Percentiles rank a stretch among this genome's conserved stretches.
These are phyloP conservation scores for Linnemannia elongata DNA, from an alignment of 192 early-diverging fungal genomes.

Conservation along the genomic window DNA sequence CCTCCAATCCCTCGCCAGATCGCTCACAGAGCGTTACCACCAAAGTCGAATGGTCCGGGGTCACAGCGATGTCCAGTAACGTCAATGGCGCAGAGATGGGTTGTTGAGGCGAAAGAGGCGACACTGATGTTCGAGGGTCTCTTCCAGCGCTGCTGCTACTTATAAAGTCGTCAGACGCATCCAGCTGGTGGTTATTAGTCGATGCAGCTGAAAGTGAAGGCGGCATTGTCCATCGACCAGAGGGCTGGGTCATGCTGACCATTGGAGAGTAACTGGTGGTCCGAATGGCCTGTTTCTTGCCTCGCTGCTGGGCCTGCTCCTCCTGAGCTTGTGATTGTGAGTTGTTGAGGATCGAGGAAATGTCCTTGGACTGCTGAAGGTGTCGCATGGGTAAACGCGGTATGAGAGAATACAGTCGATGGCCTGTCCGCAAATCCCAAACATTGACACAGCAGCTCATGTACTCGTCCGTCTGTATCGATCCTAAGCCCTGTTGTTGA, in stretches of 20 bases:
- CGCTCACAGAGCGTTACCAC: conserved; percentile 45
- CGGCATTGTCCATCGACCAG: not conserved
- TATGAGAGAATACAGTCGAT: conserved; percentile 56
- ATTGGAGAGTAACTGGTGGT: conserved; percentile 9
- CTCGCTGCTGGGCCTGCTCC: not conserved
- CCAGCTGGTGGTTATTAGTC: not conserved
- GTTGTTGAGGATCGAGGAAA: conserved; percentile 14
- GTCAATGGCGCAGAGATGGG: conserved; percentile 31
- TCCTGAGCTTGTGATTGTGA: not conserved
- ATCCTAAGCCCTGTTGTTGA: not conserved
- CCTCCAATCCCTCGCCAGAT: conserved; percentile 39
- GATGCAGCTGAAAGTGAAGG: not conserved
- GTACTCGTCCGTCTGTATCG: conserved; percentile 15
- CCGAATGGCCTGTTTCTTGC: not conserved
- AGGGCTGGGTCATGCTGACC: not conserved
- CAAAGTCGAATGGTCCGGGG: conserved; percentile 40
- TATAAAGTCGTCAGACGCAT: not conserved
- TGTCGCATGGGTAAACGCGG: conserved; percentile 33
- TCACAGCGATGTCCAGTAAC: conserved; percentile 34
- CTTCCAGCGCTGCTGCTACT: not conserved
- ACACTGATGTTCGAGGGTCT: not conserved
- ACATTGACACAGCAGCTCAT: conserved; percentile 62
- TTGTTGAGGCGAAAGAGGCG: conserved; percentile 2
- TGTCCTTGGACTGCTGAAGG: conserved; percentile 4
- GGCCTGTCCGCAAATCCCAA: conserved; percentile 62